phyloP scores from a whole-genome alignment of 495 filamentous ascomycete species.

The Talaromyces adpressus region DNA sequence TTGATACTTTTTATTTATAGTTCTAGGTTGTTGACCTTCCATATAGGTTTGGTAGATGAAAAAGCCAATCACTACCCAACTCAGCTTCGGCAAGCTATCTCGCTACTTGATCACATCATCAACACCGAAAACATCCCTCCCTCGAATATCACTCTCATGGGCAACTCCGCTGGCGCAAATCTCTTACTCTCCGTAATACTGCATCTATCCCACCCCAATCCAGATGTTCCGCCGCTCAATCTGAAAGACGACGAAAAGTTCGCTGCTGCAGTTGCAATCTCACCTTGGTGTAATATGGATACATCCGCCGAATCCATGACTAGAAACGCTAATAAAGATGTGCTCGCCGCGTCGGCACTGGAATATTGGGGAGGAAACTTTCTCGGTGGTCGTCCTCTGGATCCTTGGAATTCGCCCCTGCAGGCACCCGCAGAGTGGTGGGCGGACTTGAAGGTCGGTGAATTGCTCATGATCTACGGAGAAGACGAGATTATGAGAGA shows the following conservation, averaged over 20 bases:
- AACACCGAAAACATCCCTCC: not conserved
- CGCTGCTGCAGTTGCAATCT: constrained; percentile 8
- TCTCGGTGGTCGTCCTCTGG: not conserved
- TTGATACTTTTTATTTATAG: not conserved
- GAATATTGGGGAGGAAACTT: constrained; percentile 1
- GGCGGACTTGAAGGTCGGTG: constrained; percentile 4
- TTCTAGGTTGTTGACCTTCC: not conserved
- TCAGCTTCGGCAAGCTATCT: constrained; percentile 6
- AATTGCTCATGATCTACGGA: constrained; percentile 4
- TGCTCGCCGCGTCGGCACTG: not conserved
- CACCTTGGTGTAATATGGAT: constrained; percentile 7
- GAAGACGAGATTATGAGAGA: constrained; percentile 10
- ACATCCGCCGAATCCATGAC: not conserved
- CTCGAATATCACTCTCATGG: constrained; percentile 7
- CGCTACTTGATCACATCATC: not conserved
- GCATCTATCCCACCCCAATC: constrained; percentile 11
- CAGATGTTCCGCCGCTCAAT: constrained; percentile 5
- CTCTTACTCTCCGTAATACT: constrained; percentile 10
- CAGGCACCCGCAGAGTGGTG: constrained; percentile 7
- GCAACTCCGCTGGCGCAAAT: constrained; percentile 12
- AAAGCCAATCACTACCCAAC: constrained; percentile 11
- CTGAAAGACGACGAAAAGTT: not conserved
- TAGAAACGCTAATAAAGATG: not conserved
- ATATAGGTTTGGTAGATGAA: not conserved
- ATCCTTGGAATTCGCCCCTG: constrained; percentile 5